Evolutionary conservation across 768 basidiomycete species (phyloP), one percentile per base, ranked within the genome.

Genomic region (Dendrothele bispora): DNA sequence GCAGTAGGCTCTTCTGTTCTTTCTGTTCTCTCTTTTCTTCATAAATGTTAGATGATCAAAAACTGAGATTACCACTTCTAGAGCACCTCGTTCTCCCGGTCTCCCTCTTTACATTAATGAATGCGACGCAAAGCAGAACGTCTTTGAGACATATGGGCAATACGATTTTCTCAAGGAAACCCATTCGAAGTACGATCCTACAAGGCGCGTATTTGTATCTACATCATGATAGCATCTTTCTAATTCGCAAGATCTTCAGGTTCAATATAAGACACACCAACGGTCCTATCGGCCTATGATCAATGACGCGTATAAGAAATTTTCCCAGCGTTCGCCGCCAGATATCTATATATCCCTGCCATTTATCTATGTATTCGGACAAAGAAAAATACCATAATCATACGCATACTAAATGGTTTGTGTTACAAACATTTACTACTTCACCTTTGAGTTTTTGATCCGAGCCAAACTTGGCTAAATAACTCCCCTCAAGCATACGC

Each of bases 121-220:
- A 54, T 68, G 66, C 34, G 72, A 73, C 49, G 61, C 60, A 3
- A 44, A 43, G 0, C 73, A 76, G 48, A 60, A 67, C 26, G 68
- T 69, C 1, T 74, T 72, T 47, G 54, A 61, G 18, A 70, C 69
- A 15, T 76, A 76, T 53, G 69, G 69, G 3, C 55, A 61, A 12
- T 73, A 62, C 39, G 58, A 67, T 5, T 63, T 67, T 34, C 48
- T 76, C 54, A 66, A 62, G 42, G 39, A 51, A 10, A 70, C 67
- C 0, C 74, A 74, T 50, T 57, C 58, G 7, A 76, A 74, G 51
- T 76, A 76, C 45, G 74, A 76, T 53, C 73, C 73, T 22, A 66
- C 61, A 3, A 55, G 71, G 73, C 71, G 45, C 46, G 63, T 26
- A 18, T 8, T 15, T 37, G 7, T 32, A 6, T 17, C 17, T 50